Base-by-base conservation (phyloP, 139 green algal species). In the Picochlorum sp. region DNA sequence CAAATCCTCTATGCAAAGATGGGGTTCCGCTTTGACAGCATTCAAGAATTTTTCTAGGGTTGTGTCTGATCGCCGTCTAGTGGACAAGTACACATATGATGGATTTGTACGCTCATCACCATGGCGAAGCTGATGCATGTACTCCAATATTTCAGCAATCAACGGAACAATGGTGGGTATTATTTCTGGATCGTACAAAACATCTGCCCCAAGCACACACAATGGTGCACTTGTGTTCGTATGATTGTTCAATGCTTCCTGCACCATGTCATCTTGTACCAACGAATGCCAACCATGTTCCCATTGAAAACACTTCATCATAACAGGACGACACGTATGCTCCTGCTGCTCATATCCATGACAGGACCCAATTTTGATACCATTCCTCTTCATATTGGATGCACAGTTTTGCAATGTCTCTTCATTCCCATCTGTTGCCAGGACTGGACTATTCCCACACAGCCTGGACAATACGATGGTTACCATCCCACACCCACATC, bases 371-470 rank as follows among this genome's bases (percentile, higher is more conserved):
- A 54, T 37, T 14, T 38, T 64, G 23, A 84, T 44, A 6, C 66
- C 73, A 38, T 95, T 95, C 8, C 83, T 51, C 4, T 9, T 7
- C 58, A 91, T 49, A 61, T 95, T 95, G 18, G 56, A 24, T 9
- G 47, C 41, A 62, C 81, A 90, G 65, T 93, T 93, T 15, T 60
- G 49, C 3, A 92, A 30, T 1, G 85, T 65, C 10, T 70, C 49
- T 1, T 55, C 34, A 61, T 88, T 71, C 41, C 81, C 85, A 58
- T 95, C 87, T 1, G 82, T 89, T 6, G 80, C 68, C n/a, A 76
- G 24, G 41, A 89, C 41, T 18, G 10, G 6, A 21, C 16, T 5
- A 34, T 2, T 30, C 13, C 8, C 15, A 1, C 77, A 75, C 2
- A 72, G 67, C 6, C 34, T 62, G 0, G 81, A 65, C 30, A 49